Evolutionary conservation across 228 moss, liverwort and hornwort species (phyloP), one percentile per base, ranked within the genome.

Genomic region (Sphagnum fallax): DNA sequence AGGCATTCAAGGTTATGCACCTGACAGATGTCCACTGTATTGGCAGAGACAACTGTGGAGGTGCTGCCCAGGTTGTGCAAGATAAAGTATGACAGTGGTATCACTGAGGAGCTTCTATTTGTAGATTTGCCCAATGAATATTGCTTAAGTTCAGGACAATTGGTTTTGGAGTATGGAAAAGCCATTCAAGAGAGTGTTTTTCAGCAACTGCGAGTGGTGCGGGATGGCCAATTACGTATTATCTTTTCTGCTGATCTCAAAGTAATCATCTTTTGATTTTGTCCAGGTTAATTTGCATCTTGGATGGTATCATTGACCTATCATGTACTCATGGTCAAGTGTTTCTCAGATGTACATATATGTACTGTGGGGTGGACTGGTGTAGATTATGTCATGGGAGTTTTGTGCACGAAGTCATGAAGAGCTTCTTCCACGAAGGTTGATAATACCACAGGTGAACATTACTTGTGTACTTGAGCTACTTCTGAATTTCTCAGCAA

Each of bases 1-100:
- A 8, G 9, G 12, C 8, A 55, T 55, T 55, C 9, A 55, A 12
- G 55, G 55, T 55, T 12, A 55, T 55, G 1, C 9, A 55, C 8
- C 12, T 55, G 12, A 55, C 12, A 12, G 1, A 4, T 8, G 8
- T 8, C 4, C 12, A 12, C 55, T 55, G 4, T 55, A 12, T 55
- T 55, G 55, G 55, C 90, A 98, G 98, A 98, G 79, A 98, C 98
- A 7, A 98, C 94, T 50, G 90, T 94, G 75, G 98, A 98, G 80
- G 98, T 98, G 14, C 76, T 98, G 68, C 98, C 98, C 52, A 90
- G 98, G 62, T 80, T 98, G 68, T 93, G 92, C 81, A 98, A 93
- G 80, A 98, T 98, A 60, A 98, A 98, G 70, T 98, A 94, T 61
- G 98, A 98, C 57, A 98, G 98, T 75, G 98, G 98, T 51, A 98